These are phyloP conservation scores for Cordyceps militaris DNA, from an alignment of 2,329 filamentous ascomycete genomes.

Conservation along the genomic window DNA sequence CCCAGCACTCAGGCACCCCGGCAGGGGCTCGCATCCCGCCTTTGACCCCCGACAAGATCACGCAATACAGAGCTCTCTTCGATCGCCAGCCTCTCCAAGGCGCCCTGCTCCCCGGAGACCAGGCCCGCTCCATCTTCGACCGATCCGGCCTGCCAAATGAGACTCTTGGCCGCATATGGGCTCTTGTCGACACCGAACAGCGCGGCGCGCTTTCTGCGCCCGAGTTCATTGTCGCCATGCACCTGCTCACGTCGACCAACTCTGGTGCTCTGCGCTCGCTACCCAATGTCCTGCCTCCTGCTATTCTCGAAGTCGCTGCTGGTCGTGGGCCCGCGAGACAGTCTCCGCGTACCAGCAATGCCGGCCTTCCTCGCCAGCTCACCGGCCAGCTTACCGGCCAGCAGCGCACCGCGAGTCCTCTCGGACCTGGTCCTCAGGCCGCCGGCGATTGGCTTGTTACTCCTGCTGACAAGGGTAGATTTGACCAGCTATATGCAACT, in stretches of 20 bases:
- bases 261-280: slow-evolving; percentile 71
- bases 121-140: slow-evolving; percentile 91
- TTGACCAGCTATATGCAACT: slow-evolving; percentile 77
- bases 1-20: slow-evolving; percentile 57
- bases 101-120: slow-evolving; percentile 68
- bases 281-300: slow-evolving; percentile 73
- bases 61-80: slow-evolving; percentile 83
- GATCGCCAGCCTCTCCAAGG: slow-evolving; percentile 79
- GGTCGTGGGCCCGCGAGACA: slow-evolving; percentile 49
- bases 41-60: slow-evolving; percentile 78
- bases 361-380: slow-evolving; percentile 75
- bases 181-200: slow-evolving; percentile 87
- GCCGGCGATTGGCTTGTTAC: slow-evolving; percentile 70
- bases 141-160: slow-evolving; percentile 86
- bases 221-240: slow-evolving; percentile 98
- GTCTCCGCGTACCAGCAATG: slow-evolving; percentile 47
- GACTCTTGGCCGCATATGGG: slow-evolving; percentile 90
- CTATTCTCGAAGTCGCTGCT: slow-evolving; percentile 83
- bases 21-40: slow-evolving; percentile 71
- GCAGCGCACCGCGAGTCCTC: slow-evolving; percentile 54
- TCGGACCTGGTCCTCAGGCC: slow-evolving; percentile 37
- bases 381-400: slow-evolving; percentile 69
- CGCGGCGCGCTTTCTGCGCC: slow-evolving; percentile 77
- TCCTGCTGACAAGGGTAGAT: slow-evolving; percentile 75
- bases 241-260: slow-evolving; percentile 87